phyloP scores from a whole-genome alignment of 2,329 filamentous ascomycete genomes.

The Ophiostoma montium region DNA sequence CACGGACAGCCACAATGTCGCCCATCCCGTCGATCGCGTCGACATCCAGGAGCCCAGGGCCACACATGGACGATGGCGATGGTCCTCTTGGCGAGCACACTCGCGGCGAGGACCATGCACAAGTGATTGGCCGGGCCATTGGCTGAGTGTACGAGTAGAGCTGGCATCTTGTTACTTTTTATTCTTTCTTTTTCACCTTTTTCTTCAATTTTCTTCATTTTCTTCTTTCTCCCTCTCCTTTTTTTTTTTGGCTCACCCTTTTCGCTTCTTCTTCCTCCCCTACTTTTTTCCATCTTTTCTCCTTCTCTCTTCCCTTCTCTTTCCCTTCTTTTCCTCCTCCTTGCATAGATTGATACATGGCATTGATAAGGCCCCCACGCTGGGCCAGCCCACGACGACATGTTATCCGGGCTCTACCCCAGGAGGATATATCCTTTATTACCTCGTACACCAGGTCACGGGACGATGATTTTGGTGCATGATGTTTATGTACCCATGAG shows the following conservation, averaged over 20 bases:
- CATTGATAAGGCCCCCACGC: not conserved
- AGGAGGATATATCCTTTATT: constrained; percentile 1
- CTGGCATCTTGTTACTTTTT: too few species aligned
- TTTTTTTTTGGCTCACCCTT: not conserved
- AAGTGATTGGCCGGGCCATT: constrained; percentile 3
- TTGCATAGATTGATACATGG: not conserved
- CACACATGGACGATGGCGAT: constrained; percentile 22
- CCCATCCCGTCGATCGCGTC: not conserved
- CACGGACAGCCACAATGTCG: not conserved
- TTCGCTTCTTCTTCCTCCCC: not conserved
- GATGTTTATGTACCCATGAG: too few species aligned
- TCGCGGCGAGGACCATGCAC: not conserved
- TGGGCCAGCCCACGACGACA: not conserved
- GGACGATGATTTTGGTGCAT: too few species aligned
- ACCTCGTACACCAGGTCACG: too few species aligned
- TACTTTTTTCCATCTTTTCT: not conserved
- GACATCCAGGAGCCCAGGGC: not conserved
- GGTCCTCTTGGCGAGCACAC: constrained; percentile 25
- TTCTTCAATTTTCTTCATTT: not conserved
- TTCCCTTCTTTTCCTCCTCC: not conserved
- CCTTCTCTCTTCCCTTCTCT: not conserved
- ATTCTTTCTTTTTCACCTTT: not conserved
- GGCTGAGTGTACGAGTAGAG: not conserved
- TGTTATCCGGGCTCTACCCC: not conserved
- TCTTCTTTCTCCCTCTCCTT: not conserved